Evolutionary conservation across 148 eudicot species (phyloP), one percentile per base, ranked within the genome.

Genomic region (Vaccinium vitisidaea): DNA sequence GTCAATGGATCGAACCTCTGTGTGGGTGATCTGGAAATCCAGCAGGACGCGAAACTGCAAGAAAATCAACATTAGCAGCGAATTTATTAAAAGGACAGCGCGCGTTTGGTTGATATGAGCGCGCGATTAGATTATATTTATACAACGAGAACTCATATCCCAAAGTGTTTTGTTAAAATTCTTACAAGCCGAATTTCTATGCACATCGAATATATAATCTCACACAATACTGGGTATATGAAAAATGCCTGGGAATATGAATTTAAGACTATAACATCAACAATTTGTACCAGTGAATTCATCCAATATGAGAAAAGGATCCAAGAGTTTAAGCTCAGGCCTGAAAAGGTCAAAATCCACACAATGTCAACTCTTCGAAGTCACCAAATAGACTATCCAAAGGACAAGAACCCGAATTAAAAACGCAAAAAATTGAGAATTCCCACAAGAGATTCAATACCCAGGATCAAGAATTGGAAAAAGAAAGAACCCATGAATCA

Each of bases 21-120:
- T 96, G 99, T 30, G 99, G 98, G 84, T 96, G 99, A 84, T 96
- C 99, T 36, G 99, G 98, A 87, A 96, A 96, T 80, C 99, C 99
- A 92, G 95, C 98, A 39, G 99, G 99, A 48, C 90, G 88, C 80
- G 98, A 77, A 87, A 94, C 99, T 96, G 97, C 83, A 92, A 75
- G 12, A 63, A 67, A 25, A 9, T 36, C 79, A 74, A 71, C 79
- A 23, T 43, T n/a, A 2, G 52, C 14, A 63, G 46, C 46, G 75
- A 58, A 46, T 81, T 48, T 12, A 46, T 56, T 7, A 18, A 30
- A 53, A 70, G n/a, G 2, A 69, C 6, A 21, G 15, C 6, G 13
- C 30, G 19, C 19, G 6, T 39, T 39, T n/a, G 69, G 23, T 63
- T 63, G 27, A 63, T 63, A n/a, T n/a, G 13, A n/a, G 23, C 27